These are phyloP conservation scores for Lactarius psammicola DNA, from an alignment of 768 basidiomycete genomes.

Conservation along the genomic window DNA sequence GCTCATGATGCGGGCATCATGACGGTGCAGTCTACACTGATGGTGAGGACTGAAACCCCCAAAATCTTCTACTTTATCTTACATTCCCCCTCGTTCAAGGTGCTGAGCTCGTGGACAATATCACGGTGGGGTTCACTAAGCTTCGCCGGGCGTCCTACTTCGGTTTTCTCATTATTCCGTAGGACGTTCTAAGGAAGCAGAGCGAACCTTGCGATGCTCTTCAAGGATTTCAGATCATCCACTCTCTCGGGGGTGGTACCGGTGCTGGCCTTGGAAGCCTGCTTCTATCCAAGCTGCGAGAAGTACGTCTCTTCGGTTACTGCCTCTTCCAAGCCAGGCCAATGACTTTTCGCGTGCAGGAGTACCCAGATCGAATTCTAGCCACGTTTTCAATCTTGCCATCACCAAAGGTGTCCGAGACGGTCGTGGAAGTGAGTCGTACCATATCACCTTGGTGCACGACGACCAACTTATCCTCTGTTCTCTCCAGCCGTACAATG, in stretches of 20 bases:
- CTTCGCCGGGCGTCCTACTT: neutral
- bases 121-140: slow-evolving; percentile 48
- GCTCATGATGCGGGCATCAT: slow-evolving; percentile 8
- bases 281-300: slow-evolving; percentile 76
- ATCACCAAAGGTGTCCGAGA: slow-evolving; percentile 54
- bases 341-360: slow-evolving; percentile 45
- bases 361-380: slow-evolving; percentile 50
- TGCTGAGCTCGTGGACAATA: slow-evolving; percentile 86
- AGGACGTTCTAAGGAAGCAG: slow-evolving; percentile 79
- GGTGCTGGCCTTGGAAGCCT: slow-evolving; percentile 84
- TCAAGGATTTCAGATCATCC: slow-evolving; percentile 88
- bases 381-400: slow-evolving; percentile 55
- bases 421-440: slow-evolving; percentile 49
- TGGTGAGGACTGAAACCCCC: slow-evolving; percentile 44
- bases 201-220: slow-evolving; percentile 80
- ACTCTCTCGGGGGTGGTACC: slow-evolving; percentile 90
- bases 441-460: neutral
- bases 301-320: slow-evolving; percentile 44
- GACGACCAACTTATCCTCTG: neutral
- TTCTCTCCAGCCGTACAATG: slow-evolving; percentile 66
- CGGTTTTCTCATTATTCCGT: neutral
- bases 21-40: slow-evolving; percentile 76
- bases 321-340: slow-evolving; percentile 19
- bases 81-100: slow-evolving; percentile 43
- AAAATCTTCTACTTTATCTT: neutral